Percentiles rank a stretch among this genome's conserved stretches.
These are phyloP conservation scores for Diutina rugosa DNA, from an alignment of 1,139 yeast species.

Conservation along the genomic window DNA sequence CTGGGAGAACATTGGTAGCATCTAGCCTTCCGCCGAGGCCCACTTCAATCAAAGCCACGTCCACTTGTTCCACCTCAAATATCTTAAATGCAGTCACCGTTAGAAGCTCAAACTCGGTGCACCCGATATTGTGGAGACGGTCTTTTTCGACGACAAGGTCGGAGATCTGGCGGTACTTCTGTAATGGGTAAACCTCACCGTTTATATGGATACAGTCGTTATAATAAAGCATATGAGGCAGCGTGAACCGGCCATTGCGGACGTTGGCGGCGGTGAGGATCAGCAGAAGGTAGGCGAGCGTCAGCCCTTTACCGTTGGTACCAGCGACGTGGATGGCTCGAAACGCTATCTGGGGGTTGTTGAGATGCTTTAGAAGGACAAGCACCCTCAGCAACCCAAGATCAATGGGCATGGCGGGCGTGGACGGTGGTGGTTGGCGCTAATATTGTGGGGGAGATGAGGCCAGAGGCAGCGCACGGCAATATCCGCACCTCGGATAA, in stretches of 20 bases:
- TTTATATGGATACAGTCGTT: constrained; percentile 68
- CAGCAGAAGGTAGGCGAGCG: constrained; percentile 64
- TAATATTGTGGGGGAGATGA: background rate
- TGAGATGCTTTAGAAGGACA: constrained; percentile 42
- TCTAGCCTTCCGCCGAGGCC: constrained; percentile 86
- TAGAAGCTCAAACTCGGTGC: constrained; percentile 78
- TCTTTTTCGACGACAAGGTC: constrained; percentile 23
- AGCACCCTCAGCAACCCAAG: constrained; percentile 56
- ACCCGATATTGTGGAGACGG: constrained; percentile 30
- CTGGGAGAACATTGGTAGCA: constrained; percentile 63
- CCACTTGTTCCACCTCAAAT: constrained; percentile 46
- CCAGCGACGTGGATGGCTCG: constrained; percentile 81
- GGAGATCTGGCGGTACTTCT: constrained; percentile 34
- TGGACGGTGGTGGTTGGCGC: background rate
- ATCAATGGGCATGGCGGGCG: constrained; percentile 23
- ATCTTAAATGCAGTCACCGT: constrained; percentile 77
- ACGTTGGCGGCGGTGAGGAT: constrained; percentile 37
- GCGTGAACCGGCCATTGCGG: constrained; percentile 66
- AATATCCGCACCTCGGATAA: background rate
- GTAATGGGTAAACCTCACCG: constrained; percentile 37
- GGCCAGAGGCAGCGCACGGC: background rate
- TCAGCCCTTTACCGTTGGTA: constrained; percentile 91
- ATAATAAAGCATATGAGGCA: constrained; percentile 67
- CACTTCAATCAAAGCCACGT: constrained; percentile 73
- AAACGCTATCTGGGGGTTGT: constrained; percentile 53